Evolutionary conservation across 2,329 filamentous ascomycete species (phyloP).

Genomic region (Neocatenulostroma microsporum): DNA sequence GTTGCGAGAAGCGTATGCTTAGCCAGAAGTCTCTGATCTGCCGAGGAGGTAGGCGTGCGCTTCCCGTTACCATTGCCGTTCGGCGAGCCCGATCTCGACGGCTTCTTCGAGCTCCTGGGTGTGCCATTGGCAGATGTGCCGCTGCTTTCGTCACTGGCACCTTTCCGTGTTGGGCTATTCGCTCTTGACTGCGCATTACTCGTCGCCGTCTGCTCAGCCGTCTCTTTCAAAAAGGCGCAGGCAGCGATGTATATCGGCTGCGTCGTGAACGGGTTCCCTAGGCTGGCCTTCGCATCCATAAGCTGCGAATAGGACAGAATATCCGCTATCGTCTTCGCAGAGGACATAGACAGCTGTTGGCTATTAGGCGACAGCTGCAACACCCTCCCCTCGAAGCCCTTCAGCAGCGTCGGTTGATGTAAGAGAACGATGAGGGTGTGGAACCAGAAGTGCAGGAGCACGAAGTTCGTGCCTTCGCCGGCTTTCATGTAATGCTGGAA

Average conservation of each 20-base stretch:
- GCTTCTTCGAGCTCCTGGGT: slow-evolving; percentile 22
- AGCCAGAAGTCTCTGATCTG: slow-evolving; percentile 34
- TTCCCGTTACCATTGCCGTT: no score
- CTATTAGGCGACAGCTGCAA: slow-evolving; percentile 72
- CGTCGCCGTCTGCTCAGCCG: slow-evolving; percentile 54
- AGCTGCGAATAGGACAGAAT: slow-evolving; percentile 80
- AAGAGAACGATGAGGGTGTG: slow-evolving; percentile 78
- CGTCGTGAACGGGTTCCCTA: slow-evolving; percentile 78
- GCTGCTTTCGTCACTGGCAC: not conserved
- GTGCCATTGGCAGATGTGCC: slow-evolving; percentile 37
- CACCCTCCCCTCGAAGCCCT: slow-evolving; percentile 62
- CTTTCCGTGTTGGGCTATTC: slow-evolving; percentile 35
- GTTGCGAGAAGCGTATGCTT: slow-evolving; percentile 72
- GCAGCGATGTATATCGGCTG: slow-evolving; percentile 89
- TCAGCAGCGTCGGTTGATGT: slow-evolving; percentile 74
- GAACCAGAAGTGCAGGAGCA: slow-evolving; percentile 82
- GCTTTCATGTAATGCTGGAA: slow-evolving; percentile 77
- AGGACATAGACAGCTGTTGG: slow-evolving; percentile 74
- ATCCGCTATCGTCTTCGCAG: slow-evolving; percentile 84
- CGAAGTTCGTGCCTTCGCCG: slow-evolving; percentile 78
- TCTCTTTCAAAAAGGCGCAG: slow-evolving; percentile 81
- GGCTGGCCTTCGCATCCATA: slow-evolving; percentile 76
- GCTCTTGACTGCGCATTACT: slow-evolving; percentile 40
- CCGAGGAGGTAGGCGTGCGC: slow-evolving; percentile 6
- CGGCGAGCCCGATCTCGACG: slow-evolving; percentile 6